Evolutionary conservation across 2,329 filamentous ascomycete genomes (phyloP).

Genomic region (Penicillium sp.): DNA sequence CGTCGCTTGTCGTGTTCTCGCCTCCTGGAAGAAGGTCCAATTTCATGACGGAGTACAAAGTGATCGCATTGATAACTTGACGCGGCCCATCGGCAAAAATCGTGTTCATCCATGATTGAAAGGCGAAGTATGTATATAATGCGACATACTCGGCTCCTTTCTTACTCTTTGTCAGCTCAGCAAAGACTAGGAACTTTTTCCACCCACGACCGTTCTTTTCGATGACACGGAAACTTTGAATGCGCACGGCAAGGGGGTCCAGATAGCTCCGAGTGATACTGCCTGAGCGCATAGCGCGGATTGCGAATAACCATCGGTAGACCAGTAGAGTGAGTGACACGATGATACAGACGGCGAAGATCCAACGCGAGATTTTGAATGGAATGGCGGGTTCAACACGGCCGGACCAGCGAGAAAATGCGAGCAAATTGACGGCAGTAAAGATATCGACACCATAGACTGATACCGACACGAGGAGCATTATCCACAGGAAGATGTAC

Average conservation of each 20-base stretch:
- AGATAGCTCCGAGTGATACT: slow-evolving; percentile 91
- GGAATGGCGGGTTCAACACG: slow-evolving; percentile 76
- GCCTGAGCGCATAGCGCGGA: slow-evolving; percentile 77
- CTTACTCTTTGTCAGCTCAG: slow-evolving; percentile 84
- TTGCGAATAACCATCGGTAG: slow-evolving; percentile 77
- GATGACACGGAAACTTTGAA: slow-evolving; percentile 74
- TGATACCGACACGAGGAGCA: slow-evolving; percentile 73
- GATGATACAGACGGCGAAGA: slow-evolving; percentile 91
- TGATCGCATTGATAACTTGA: slow-evolving; percentile 86
- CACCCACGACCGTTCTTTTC: slow-evolving; percentile 72
- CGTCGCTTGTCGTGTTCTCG: slow-evolving; percentile 48
- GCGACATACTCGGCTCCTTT: slow-evolving; percentile 90
- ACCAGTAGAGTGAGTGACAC: slow-evolving; percentile 79
- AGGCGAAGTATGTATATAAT: slow-evolving; percentile 85
- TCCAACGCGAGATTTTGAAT: slow-evolving; percentile 83
- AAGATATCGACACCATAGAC: slow-evolving; percentile 92
- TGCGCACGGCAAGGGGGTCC: slow-evolving; percentile 78
- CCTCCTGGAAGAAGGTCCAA: slow-evolving; percentile 68
- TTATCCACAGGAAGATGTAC: slow-evolving; percentile 82
- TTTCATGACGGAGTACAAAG: slow-evolving; percentile 79
- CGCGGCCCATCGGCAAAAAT: slow-evolving; percentile 89
- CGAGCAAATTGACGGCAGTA: slow-evolving; percentile 86
- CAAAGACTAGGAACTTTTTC: slow-evolving; percentile 88
- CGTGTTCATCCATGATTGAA: slow-evolving; percentile 80
- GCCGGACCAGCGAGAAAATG: slow-evolving; percentile 85